phyloP scores from a whole-genome alignment of 1,284 basidiomycete species.

The Amylostereum areolatum region DNA sequence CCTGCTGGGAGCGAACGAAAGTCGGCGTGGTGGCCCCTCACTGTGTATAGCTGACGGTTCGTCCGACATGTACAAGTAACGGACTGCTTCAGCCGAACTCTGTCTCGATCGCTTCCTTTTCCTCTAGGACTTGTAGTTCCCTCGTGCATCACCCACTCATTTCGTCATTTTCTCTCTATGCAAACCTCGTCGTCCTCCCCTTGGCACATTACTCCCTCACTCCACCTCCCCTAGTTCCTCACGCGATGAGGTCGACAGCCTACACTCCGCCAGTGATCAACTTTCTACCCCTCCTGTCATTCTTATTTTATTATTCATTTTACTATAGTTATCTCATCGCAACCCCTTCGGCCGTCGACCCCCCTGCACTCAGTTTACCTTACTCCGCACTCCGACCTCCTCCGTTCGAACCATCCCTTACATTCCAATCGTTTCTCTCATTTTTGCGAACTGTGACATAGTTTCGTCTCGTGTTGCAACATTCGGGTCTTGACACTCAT shows the following conservation, averaged over 20 bases:
- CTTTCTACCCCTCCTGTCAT: slow-evolving; percentile 23
- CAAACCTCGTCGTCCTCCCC: slow-evolving; percentile 16
- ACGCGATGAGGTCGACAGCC: slow-evolving; percentile 39
- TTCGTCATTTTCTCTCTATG: slow-evolving; percentile 12
- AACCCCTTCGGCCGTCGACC: no score
- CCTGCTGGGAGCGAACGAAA: slow-evolving; percentile 8
- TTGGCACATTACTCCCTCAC: slow-evolving; percentile 7
- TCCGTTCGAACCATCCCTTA: slow-evolving; percentile 19
- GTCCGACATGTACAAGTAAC: slow-evolving; percentile 15
- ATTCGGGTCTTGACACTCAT: slow-evolving; percentile 26
- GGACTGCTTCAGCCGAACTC: slow-evolving; percentile 12
- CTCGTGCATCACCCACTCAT: slow-evolving; percentile 13
- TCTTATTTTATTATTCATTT: slow-evolving; percentile 74
- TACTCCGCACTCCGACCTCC: slow-evolving; percentile 25
- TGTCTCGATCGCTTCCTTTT: slow-evolving; percentile 8
- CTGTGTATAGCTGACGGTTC: slow-evolving; percentile 12
- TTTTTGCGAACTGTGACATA: slow-evolving; percentile 25
- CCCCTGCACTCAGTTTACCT: slow-evolving; percentile 16
- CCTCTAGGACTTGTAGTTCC: slow-evolving; percentile 13
- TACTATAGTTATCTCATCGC: slow-evolving; percentile 39
- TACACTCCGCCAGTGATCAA: slow-evolving; percentile 11
- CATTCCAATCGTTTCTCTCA: slow-evolving; percentile 23
- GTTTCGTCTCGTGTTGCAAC: slow-evolving; percentile 42
- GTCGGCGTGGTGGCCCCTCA: slow-evolving; percentile 10
- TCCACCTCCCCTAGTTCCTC: slow-evolving; percentile 18